Evolutionary conservation across 2,329 filamentous ascomycete species (phyloP).

Genomic region (Chrysoporthe puriensis): DNA sequence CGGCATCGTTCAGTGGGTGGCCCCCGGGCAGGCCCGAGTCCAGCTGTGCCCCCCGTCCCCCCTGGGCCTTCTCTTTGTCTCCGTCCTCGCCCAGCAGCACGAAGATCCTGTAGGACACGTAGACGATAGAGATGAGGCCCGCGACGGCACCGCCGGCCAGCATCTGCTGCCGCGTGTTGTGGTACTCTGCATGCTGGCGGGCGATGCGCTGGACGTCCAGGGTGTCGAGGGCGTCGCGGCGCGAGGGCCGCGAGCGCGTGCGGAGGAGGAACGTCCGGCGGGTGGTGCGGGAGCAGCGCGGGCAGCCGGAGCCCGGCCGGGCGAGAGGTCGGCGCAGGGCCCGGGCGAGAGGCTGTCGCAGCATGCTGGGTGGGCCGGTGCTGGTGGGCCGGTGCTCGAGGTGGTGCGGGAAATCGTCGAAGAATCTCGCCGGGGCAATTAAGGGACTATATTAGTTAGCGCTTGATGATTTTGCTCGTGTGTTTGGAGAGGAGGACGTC

Average conservation of each 20-base stretch:
- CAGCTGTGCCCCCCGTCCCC: conserved; percentile 36
- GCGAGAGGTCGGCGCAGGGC: conserved; percentile 32
- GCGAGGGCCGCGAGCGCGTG: conserved; percentile 28
- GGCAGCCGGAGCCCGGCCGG: conserved; percentile 12
- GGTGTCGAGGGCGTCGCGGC: conserved; percentile 48
- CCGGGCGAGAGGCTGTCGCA: conserved; percentile 35
- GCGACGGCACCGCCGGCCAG: conserved; percentile 54
- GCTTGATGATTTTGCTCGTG: no score
- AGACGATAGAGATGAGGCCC: conserved; percentile 53
- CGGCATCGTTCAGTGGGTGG: conserved; percentile 53
- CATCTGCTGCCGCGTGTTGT: conserved; percentile 55
- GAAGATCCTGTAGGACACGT: conserved; percentile 57
- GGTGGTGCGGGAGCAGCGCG: conserved; percentile 21
- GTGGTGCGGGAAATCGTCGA: no score
- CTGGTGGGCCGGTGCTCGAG: not conserved
- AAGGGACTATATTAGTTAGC: not conserved
- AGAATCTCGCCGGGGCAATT: not conserved
- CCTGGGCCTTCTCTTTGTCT: not conserved
- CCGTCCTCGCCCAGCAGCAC: conserved; percentile 37
- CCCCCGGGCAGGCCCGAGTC: conserved; percentile 48
- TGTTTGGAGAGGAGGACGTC: not conserved
- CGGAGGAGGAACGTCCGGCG: conserved; percentile 43
- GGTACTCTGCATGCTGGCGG: conserved; percentile 51
- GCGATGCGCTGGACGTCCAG: conserved; percentile 55
- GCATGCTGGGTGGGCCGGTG: conserved; percentile 33